phyloP scores from a whole-genome alignment of 2,329 filamentous ascomycete genomes.

The Penicillium sp. region DNA sequence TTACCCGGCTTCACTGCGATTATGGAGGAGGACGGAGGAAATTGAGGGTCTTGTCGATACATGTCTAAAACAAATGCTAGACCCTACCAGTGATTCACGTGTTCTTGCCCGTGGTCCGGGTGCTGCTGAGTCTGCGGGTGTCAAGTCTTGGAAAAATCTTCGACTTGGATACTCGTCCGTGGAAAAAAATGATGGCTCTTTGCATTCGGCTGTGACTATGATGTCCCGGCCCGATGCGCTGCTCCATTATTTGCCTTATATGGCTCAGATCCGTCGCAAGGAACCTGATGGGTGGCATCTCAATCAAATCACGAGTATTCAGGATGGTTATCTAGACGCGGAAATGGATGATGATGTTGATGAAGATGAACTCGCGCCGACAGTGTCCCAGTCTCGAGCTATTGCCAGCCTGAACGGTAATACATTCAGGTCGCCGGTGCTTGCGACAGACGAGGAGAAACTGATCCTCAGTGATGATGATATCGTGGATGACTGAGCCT shows the following conservation, averaged over 20 bases:
- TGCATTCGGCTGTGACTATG: conserved; percentile 30
- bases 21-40: conserved; percentile 85
- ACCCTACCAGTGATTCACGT: conserved; percentile 47
- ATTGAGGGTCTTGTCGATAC: conserved; percentile 66
- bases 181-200: conserved; percentile 9
- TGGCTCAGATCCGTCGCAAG: conserved; percentile 64
- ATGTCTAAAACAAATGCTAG: conserved; percentile 43
- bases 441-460: conserved; percentile 60
- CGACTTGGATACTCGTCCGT: conserved; percentile 14
- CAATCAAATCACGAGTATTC: conserved; percentile 69
- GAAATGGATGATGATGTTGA: conserved; percentile 53
- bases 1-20: conserved; percentile 79
- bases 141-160: conserved; percentile 43
- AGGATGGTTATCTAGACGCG: conserved; percentile 34
- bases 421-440: conserved; percentile 26
- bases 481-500: conserved; percentile 68
- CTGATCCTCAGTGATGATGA: conserved; percentile 80
- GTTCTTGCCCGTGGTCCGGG: conserved; percentile 38
- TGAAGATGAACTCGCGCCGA: conserved; percentile 20
- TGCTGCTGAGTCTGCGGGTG: conserved; percentile 29
- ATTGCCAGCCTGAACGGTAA: conserved; percentile 28
- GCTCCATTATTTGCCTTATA: conserved; percentile 84
- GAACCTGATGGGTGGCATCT: conserved; percentile 57
- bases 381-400: conserved; percentile 43
- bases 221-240: conserved; percentile 51